These are phyloP conservation scores for Fragaria ananassa DNA, from an alignment of 306 rosid species.

Conservation along the genomic window DNA sequence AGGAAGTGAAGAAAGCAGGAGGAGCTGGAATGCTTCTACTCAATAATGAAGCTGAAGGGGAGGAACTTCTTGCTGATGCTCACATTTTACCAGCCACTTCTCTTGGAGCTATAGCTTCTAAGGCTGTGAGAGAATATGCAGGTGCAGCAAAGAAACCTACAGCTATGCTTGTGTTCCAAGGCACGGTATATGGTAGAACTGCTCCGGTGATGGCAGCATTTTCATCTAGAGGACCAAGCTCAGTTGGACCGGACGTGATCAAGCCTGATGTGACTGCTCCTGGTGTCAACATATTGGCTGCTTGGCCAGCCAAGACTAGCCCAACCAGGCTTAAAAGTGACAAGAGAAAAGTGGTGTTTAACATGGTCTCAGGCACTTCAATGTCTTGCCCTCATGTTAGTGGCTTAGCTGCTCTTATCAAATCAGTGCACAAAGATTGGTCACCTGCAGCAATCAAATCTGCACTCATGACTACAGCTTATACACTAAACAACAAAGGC, in stretches of 20 bases:
- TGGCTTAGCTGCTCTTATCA: conserved; percentile 59
- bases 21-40: conserved; percentile 63
- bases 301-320: conserved; percentile 59
- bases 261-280: conserved; percentile 81
- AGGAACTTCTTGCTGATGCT: conserved; percentile 65
- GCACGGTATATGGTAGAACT: conserved; percentile 47
- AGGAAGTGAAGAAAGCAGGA: conserved; percentile 51
- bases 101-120: conserved; percentile 53
- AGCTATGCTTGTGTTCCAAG: conserved; percentile 48
- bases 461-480: conserved; percentile 72
- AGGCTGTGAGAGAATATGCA: conserved; percentile 31
- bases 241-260: conserved; percentile 44
- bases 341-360: conserved; percentile 51
- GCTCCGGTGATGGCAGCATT: conserved; percentile 68
- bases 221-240: conserved; percentile 71
- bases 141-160: conserved; percentile 25
- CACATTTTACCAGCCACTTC: conserved; percentile 61
- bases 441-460: conserved; percentile 75
- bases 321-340: conserved; percentile 45
- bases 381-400: conserved; percentile 87
- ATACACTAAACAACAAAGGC: conserved; percentile 43
- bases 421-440: conserved; percentile 48
- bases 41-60: conserved; percentile 47
- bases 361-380: conserved; percentile 73
- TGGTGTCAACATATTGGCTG: conserved; percentile 73